Evolutionary conservation across 2,329 filamentous ascomycete species (phyloP), one percentile per base, ranked within the genome.

Genomic region (Ophiostoma fasciatum): DNA sequence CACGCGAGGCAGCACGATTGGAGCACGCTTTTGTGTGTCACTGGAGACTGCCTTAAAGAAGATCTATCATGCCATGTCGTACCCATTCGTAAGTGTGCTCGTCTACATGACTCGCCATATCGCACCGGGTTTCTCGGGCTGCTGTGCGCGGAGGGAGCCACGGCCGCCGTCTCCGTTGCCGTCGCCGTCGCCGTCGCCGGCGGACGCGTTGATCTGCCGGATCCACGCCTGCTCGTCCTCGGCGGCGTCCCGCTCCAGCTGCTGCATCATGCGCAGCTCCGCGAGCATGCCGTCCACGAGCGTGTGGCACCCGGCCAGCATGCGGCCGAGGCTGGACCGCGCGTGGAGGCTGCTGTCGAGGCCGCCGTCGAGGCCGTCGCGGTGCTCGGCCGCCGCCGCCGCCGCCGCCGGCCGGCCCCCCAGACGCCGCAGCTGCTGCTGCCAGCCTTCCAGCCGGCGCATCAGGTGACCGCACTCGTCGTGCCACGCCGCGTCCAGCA

Each of bases 251-350:
- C 55, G 57, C 54, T 78, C 72, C 38, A 81, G 68, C 46, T 65
- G 61, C 37, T 62, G 62, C 75, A 81, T 80, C 40, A 66, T 41
- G n/a, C 53, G 52, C 42, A 81, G 55, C 57, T 80, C 76, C n/a
- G 57, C 59, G 30, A 75, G 52, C 74, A 79, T 79, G 25, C 64
- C 69, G 32, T 57, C 49, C 11, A 78, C 61, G 30, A 80, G 51
- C 13, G 47, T 48, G 17, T 59, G 51, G 37, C 64, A 70, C 3
- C 59, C 62, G 7, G 51, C 52, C 27, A 78, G 49, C 44, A 74
- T 61, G 20, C 56, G 51, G 17, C 48, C 56, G 37, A 78, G 48
- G 40, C 61, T 68, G 13, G 55, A 54, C 21, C n/a, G n/a, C n/a
- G n/a, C n/a, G n/a, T 21, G 8, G 2, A 17, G 6, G 28, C 37